These are phyloP conservation scores for Ormosia emarginata DNA, from an alignment of 306 rosid genomes.

Conservation along the genomic window DNA sequence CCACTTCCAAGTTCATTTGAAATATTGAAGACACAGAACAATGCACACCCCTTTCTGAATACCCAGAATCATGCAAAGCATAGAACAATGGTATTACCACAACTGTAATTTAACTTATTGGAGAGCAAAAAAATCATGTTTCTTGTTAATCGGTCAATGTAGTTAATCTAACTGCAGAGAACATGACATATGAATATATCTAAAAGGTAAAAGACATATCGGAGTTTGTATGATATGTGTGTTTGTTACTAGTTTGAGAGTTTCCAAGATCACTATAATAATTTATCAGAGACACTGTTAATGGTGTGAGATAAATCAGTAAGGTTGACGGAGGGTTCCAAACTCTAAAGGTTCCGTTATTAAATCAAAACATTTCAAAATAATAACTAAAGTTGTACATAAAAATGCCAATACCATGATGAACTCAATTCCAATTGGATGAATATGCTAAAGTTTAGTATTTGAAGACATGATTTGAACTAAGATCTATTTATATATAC, in stretches of 20 bases:
- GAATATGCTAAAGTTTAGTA: not conserved
- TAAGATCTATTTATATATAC: conserved; percentile 18
- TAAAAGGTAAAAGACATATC: not conserved
- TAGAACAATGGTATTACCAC: not conserved
- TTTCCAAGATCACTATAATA: not conserved
- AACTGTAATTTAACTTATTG: not conserved
- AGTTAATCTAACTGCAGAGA: not conserved
- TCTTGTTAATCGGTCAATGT: not conserved
- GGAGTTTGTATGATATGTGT: not conserved
- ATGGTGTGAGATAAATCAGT: not conserved
- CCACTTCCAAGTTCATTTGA: not conserved
- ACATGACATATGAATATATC: not conserved
- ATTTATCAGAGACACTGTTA: not conserved
- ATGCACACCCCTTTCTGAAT: not conserved
- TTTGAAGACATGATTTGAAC: not conserved
- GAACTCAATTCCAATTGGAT: not conserved
- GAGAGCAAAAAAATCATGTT: not conserved
- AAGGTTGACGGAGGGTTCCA: not conserved
- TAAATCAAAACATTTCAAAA: not conserved
- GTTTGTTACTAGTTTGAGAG: not conserved
- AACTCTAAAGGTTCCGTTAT: not conserved
- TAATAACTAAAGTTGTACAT: not conserved
- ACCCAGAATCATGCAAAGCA: not conserved
- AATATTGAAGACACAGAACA: not conserved
- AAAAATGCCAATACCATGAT: not conserved